phyloP scores from a whole-genome alignment of 1,284 basidiomycete species.

The Porogramme epimiltina region DNA sequence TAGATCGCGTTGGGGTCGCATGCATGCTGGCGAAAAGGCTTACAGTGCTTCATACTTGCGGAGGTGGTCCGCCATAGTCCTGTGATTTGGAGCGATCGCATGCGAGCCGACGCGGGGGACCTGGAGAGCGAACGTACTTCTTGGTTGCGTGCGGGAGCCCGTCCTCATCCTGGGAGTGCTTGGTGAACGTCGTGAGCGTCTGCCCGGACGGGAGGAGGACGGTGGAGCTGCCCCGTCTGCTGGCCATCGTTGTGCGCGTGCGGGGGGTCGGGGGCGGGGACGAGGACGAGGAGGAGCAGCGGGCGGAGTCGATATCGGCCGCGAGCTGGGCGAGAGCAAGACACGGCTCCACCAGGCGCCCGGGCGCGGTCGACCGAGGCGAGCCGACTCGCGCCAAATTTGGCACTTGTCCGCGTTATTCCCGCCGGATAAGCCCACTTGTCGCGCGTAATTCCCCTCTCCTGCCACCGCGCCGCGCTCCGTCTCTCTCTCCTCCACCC shows the following conservation, averaged over 20 bases:
- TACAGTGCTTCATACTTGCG: conserved; percentile 85
- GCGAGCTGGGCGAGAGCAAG: no score
- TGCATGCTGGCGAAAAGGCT: conserved; percentile 29
- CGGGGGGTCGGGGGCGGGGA: no score
- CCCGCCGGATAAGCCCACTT: no score
- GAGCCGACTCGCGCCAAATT: no score
- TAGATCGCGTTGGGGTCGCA: not conserved
- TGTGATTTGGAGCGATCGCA: conserved; percentile 34
- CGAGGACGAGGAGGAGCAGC: no score
- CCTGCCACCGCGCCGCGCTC: no score
- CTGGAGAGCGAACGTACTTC: conserved; percentile 50
- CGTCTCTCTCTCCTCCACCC: conserved; percentile 6
- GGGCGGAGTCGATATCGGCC: no score
- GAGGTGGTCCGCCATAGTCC: conserved; percentile 88
- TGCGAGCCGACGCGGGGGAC: conserved; percentile 19
- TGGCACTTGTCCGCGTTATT: no score
- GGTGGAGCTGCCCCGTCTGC: conserved; percentile 75
- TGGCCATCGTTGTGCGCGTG: conserved; percentile 34
- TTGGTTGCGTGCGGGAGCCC: conserved; percentile 87
- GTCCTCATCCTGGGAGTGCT: conserved; percentile 73
- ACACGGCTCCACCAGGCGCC: no score
- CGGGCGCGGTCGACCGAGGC: no score
- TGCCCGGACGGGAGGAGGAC: conserved; percentile 72
- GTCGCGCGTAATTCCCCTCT: no score
- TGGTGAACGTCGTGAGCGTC: conserved; percentile 76